Base-by-base conservation (phyloP, 1,284 basidiomycete genomes). In the Ustilago trichophora region DNA sequence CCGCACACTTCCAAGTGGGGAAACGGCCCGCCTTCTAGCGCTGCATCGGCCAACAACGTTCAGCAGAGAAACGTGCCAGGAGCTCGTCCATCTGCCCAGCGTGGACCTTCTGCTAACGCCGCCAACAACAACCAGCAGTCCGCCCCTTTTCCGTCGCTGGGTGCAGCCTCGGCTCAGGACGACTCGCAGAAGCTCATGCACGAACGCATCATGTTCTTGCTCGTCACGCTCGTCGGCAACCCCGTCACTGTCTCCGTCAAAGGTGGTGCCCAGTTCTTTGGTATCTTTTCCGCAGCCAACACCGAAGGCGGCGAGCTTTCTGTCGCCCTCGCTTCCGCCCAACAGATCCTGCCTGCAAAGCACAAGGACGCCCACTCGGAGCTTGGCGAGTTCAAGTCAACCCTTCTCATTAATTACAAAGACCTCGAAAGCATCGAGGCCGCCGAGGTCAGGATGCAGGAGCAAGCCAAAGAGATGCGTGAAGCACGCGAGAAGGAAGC, bases 271-370 rank as follows among this genome's bases (percentile, higher is more conserved):
- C 50, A 68, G 11, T 75, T 71, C 54, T 73, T 77, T n/a, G 78
- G 78, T 22, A 73, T 80, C 35, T 65, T 80, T 22, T 74, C 73
- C 3, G 51, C 66, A 11, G 74, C 74, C 26, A 56, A 62, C 40
- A 62, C 65, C 15, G 76, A 73, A 22, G 44, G 46, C 8, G 68
- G 60, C 34, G 74, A 74, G 34, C 50, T 75, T 10, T 72, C 69
- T 11, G 60, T 79, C 10, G 69, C 73, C 9, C 64, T 80, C 21
- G 37, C 69, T 3, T 65, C 68, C 3, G 76, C 62, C 3, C 78
- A 79, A 38, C 45, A 72, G 50, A 58, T 80, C 36, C 15, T 59
- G 4, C 51, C 57, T n/a, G 56, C 51, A 27, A 45, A 62, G 27
- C 42, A 40, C 11, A 50, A 35, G 47, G 52, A 45, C n/a, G 35